A percentile compares a stretch with the other conserved stretches of the same genome.
Conservation (phyloP, 108 stramenopile genomes). For the Skeletonema tropicum region DNA sequence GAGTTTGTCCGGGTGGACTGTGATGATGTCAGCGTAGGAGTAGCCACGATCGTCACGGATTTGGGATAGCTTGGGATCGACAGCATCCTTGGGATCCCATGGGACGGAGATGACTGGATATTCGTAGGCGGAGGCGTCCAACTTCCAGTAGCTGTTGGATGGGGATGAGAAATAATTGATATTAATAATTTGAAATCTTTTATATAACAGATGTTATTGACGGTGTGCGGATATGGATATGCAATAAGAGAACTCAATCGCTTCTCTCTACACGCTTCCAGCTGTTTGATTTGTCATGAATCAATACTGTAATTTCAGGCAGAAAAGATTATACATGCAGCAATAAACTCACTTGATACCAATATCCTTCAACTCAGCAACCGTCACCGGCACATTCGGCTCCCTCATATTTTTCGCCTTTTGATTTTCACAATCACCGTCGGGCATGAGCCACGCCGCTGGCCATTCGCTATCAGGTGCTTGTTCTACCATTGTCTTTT, state of each 20-base stretch:
- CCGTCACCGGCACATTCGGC: slow-evolving; percentile 75
- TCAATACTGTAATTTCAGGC: no score
- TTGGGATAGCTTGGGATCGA: slow-evolving; percentile 70
- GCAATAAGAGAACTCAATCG: background rate
- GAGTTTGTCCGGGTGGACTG: slow-evolving; percentile 88
- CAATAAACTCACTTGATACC: slow-evolving; percentile 58
- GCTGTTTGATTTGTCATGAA: no score
- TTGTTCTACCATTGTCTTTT: slow-evolving; percentile 33
- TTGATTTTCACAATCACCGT: slow-evolving; percentile 68
- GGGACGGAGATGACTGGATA: slow-evolving; percentile 84
- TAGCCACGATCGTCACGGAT: slow-evolving; percentile 75
- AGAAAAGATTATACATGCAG: no score
- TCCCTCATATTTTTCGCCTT: slow-evolving; percentile 60
- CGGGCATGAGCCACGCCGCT: slow-evolving; percentile 80
- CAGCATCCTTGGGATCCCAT: slow-evolving; percentile 84
- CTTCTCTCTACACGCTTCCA: background rate
- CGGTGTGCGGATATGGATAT: background rate
- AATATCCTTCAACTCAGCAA: slow-evolving; percentile 53
- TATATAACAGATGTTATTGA: no score
- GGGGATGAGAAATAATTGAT: background rate
- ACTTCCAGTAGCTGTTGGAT: slow-evolving; percentile 73
- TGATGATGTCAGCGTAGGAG: slow-evolving; percentile 92
- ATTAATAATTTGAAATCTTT: background rate
- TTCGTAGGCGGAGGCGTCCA: slow-evolving; percentile 72
- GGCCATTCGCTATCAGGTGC: slow-evolving; percentile 51